Conservation (phyloP, 73 alveolate genomes). For the Paraurostyla sp. region DNA sequence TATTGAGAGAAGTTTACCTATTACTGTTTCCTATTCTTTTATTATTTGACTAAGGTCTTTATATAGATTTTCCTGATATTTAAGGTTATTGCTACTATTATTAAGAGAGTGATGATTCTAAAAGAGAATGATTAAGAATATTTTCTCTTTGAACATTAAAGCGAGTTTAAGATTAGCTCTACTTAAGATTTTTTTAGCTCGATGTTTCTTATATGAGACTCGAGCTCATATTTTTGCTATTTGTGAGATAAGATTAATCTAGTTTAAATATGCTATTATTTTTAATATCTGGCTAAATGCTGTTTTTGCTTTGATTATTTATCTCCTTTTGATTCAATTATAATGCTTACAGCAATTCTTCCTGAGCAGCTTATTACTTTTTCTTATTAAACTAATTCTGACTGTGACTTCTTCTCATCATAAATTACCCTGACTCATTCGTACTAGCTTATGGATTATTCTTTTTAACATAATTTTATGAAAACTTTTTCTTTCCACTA, state of each 20-base stretch:
- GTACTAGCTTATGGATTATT: too few species aligned
- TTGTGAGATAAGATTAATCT: slow-evolving; percentile 1
- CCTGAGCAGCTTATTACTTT: background rate
- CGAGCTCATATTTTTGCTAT: background rate
- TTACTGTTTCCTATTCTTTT: background rate
- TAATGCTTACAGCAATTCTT: too few species aligned
- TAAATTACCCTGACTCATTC: too few species aligned
- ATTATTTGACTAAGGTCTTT: too few species aligned
- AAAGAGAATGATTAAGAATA: background rate
- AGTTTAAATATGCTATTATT: slow-evolving; percentile 1
- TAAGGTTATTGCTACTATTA: too few species aligned
- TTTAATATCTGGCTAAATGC: too few species aligned
- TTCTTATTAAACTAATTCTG: background rate
- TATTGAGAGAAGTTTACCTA: background rate
- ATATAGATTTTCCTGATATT: too few species aligned
- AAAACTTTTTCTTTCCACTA: too few species aligned
- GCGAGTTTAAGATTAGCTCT: background rate
- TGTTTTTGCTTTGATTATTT: too few species aligned
- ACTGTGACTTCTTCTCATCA: slow-evolving; percentile 50
- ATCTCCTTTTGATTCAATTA: too few species aligned
- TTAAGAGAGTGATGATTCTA: too few species aligned
- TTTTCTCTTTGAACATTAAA: background rate
- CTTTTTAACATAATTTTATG: too few species aligned
- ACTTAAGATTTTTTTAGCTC: background rate
- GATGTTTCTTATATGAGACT: background rate